Percentiles rank a stretch among this genome's conserved stretches.
Conservation (phyloP, 495 filamentous ascomycete genomes). For the Penicillium waksmanii region DNA sequence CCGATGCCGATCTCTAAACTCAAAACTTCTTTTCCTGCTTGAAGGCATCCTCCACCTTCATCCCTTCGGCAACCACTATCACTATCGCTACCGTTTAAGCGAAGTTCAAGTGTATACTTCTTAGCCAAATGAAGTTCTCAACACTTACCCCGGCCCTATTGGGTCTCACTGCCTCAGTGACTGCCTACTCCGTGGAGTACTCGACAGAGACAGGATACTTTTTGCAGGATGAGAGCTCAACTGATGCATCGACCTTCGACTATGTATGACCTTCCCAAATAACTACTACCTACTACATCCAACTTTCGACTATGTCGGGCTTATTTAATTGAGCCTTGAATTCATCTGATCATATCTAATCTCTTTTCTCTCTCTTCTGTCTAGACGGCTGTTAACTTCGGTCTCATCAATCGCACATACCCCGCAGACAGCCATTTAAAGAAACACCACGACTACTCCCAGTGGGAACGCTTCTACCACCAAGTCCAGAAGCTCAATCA, state of each 20-base stretch:
- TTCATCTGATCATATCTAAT: too few species aligned
- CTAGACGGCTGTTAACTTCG: slow-evolving; percentile 66
- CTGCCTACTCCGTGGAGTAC: slow-evolving; percentile 55
- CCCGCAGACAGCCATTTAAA: slow-evolving; percentile 46
- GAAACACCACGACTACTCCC: slow-evolving; percentile 38
- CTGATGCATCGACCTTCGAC: slow-evolving; percentile 66
- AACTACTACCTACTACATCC: not conserved
- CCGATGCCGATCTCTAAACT: slow-evolving; percentile 20
- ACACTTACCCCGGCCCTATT: slow-evolving; percentile 24
- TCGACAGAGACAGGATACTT: slow-evolving; percentile 71
- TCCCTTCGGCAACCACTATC: not conserved
- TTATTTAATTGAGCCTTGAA: too few species aligned
- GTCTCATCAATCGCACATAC: slow-evolving; percentile 64
- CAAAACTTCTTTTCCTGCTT: slow-evolving; percentile 5
- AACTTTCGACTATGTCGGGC: too few species aligned
- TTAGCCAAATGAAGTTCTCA: slow-evolving; percentile 35
- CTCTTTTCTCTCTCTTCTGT: too few species aligned
- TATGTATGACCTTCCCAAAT: slow-evolving; percentile 50
- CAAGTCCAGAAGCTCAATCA: slow-evolving; percentile 60
- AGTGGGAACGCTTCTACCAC: slow-evolving; percentile 69
- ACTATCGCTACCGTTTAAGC: not conserved
- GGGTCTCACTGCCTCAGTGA: slow-evolving; percentile 26
- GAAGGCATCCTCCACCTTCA: not conserved
- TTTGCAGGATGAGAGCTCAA: slow-evolving; percentile 66
- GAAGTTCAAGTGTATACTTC: not conserved